Percentiles rank a stretch among this genome's conserved stretches.
These are phyloP conservation scores for Jacaranda mimosifolia DNA, from an alignment of 257 asterid genomes.

Conservation along the genomic window DNA sequence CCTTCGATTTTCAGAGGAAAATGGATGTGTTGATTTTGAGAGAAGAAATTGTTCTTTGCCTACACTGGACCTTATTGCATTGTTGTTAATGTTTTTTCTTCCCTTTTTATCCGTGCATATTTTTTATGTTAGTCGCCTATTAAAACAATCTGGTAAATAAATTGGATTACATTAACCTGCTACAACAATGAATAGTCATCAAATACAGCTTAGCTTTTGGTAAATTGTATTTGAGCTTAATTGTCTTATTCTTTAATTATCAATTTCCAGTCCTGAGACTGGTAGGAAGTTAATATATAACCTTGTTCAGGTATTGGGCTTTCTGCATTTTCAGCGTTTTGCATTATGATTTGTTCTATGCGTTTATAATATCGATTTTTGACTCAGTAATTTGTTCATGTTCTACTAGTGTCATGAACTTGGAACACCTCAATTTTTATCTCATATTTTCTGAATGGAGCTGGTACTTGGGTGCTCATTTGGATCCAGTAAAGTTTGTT, in stretches of 20 bases:
- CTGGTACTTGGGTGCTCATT: not conserved
- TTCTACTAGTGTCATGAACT: not conserved
- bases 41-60: too few relatives aligned
- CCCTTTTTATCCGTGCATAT: too few relatives aligned
- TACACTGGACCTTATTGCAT: too few relatives aligned
- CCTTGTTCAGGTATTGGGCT: not conserved
- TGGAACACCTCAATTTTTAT: not conserved
- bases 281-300: not conserved
- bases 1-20: too few relatives aligned
- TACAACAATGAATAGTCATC: not conserved
- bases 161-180: not conserved
- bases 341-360: not conserved
- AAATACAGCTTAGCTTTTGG: not conserved
- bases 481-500: not conserved
- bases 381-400: not conserved
- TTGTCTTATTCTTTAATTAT: not conserved
- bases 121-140: too few relatives aligned
- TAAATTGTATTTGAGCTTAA: not conserved
- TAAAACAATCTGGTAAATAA: too few relatives aligned
- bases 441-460: not conserved
- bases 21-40: too few relatives aligned
- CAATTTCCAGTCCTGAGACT: slow-evolving; percentile 9
- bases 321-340: not conserved
- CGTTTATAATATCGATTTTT: not conserved
- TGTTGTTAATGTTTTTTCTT: too few relatives aligned